phyloP scores from a whole-genome alignment of 768 basidiomycete genomes.

The Lactifluus volemus region DNA sequence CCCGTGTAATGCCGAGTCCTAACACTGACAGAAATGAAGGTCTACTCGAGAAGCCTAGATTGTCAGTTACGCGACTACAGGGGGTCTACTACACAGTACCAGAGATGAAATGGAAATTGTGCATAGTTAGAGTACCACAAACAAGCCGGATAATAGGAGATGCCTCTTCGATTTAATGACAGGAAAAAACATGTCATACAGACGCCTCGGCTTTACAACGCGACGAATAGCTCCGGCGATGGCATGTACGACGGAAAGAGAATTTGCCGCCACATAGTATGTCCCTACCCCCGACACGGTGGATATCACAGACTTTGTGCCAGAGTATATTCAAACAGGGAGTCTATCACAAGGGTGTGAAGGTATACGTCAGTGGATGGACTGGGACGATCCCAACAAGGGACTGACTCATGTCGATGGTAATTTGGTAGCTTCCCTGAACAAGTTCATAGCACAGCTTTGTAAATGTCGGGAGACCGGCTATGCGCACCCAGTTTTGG shows the following conservation, averaged over 20 bases:
- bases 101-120: neutral
- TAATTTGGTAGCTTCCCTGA: constrained; percentile 68
- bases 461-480: constrained; percentile 92
- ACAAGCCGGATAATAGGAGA: neutral
- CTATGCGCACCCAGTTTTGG: constrained; percentile 99
- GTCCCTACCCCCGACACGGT: constrained; percentile 99
- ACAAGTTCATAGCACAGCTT: constrained; percentile 79
- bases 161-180: constrained; percentile 65
- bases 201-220: constrained; percentile 82
- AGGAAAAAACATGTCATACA: constrained; percentile 83
- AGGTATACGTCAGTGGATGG: neutral
- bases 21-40: neutral
- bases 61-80: neutral
- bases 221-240: constrained; percentile 86
- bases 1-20: too few species aligned
- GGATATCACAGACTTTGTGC: constrained; percentile 96
- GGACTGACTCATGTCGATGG: constrained; percentile 71
- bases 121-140: neutral
- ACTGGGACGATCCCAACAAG: neutral
- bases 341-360: constrained; percentile 41
- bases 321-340: constrained; percentile 83
- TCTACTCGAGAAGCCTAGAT: neutral
- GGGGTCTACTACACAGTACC: neutral
- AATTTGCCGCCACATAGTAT: constrained; percentile 84
- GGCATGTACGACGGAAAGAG: constrained; percentile 80